Evolutionary conservation across 2,329 filamentous ascomycete species (phyloP), one percentile per base, ranked within the genome.

Genomic region (Daldinia eschscholtzii): DNA sequence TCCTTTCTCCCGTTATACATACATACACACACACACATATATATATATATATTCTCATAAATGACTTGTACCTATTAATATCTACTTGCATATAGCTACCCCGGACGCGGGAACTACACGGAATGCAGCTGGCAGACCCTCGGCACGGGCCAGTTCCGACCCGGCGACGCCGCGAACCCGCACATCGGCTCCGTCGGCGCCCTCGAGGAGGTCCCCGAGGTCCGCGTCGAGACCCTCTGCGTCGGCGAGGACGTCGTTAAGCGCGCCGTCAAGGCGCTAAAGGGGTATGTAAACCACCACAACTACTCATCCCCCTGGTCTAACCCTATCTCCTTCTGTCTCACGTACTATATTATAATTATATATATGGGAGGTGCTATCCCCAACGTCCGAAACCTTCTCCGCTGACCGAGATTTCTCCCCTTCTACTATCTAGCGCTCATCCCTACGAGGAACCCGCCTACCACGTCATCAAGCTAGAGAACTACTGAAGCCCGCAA

Each of bases 141-240:
- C 3, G 91, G 91, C 4, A 87, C 81, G 0, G 89, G 89, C 0
- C 90, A 92, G 74, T 93, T 92, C 77, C 85, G 87, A 0, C 90
- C 90, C 0, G 88, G 87, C 0, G 83, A 83, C 61, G 77, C 81
- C 0, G 89, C 91, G 0, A 89, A 89, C 55, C 91, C 91, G 2
- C 80, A 88, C 73, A 88, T 92, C 68, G 91, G 91, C 0, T 79
- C 80, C 9, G 80, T 83, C 1, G 89, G 89, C 0, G 77, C 81
- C 44, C 74, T 92, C 0, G 89, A 92, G 77, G 77, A 87, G 65
- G 82, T 88, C 0, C 82, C 86, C 3, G 91, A 93, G 78, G 82
- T 86, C 1, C 84, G 85, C 55, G 87, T 91, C 15, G 90, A 93
- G 81, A 86, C 87, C 1, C 75, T 91, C 2, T 90, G 89, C 75